Percentiles rank a stretch among this genome's conserved stretches.
Conservation (phyloP, 441 rosid genomes). For the Pelargonium cotyledonis region DNA sequence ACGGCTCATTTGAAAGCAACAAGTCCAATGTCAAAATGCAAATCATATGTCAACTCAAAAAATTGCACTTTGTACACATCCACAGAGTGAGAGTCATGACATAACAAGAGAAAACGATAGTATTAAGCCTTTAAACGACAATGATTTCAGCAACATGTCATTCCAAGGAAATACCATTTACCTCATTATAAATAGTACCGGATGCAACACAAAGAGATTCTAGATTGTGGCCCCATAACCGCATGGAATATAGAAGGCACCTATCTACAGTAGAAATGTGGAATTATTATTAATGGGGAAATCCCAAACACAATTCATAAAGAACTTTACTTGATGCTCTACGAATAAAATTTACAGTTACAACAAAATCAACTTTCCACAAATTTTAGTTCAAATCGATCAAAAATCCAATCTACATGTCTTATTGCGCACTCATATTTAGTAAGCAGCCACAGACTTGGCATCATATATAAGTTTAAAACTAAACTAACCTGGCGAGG, state of each 20-base stretch:
- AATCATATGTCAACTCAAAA: constrained; percentile 2
- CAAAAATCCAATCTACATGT: background rate
- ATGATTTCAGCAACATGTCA: background rate
- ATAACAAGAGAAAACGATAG: background rate
- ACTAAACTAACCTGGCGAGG: constrained; percentile 58
- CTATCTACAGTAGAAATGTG: constrained; percentile 39
- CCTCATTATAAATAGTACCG: constrained; percentile 93
- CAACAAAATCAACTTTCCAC: constrained; percentile 1
- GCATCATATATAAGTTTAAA: background rate
- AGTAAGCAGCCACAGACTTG: background rate
- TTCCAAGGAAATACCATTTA: constrained; percentile 23
- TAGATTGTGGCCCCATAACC: constrained; percentile 74
- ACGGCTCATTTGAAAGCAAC: constrained; percentile 1
- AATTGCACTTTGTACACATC: background rate
- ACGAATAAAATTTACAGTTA: background rate
- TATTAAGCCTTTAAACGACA: background rate
- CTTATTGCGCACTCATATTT: background rate
- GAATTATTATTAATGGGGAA: background rate
- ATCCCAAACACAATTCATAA: background rate
- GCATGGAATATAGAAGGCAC: constrained; percentile 81
- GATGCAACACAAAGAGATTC: constrained; percentile 66
- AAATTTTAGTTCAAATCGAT: background rate
- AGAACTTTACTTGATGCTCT: background rate
- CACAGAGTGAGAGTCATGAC: background rate
- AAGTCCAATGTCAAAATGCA: background rate